Evolutionary conservation across 2,329 filamentous ascomycete species (phyloP).

Genomic region (Cryphonectria carpinicola): DNA sequence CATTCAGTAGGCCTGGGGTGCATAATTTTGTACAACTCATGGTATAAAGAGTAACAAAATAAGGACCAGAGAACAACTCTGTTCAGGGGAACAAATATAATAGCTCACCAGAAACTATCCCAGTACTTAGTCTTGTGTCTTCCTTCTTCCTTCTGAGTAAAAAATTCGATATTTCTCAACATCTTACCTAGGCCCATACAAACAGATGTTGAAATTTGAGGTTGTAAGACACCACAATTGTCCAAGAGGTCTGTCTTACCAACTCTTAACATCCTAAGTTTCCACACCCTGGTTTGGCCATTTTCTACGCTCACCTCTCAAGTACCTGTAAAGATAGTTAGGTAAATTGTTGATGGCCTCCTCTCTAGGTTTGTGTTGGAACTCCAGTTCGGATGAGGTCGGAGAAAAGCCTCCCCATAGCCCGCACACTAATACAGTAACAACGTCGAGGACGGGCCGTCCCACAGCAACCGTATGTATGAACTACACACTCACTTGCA

Average conservation of each 20-base stretch:
- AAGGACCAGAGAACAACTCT: no score
- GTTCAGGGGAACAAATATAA: no score
- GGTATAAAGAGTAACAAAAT: background rate
- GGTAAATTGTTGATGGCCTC: background rate
- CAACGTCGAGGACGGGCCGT: background rate
- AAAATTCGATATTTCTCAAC: no score
- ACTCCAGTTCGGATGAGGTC: background rate
- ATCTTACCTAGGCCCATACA: no score
- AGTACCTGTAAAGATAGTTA: background rate
- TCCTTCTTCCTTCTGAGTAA: no score
- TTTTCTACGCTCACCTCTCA: background rate
- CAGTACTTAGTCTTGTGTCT: no score
- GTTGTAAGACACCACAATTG: no score
- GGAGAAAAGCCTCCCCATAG: background rate
- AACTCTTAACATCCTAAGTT: background rate
- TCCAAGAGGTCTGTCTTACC: no score
- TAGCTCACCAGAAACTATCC: no score
- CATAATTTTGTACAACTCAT: background rate
- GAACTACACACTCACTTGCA: no score
- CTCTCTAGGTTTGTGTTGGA: background rate
- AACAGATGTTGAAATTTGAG: no score
- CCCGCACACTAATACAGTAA: background rate
- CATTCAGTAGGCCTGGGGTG: background rate
- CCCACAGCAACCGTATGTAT: background rate
- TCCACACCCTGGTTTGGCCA: background rate